A percentile compares a stretch with the other conserved stretches of the same genome.
Conservation (phyloP, 73 alveolate species). For the Blepharisma stoltei region DNA sequence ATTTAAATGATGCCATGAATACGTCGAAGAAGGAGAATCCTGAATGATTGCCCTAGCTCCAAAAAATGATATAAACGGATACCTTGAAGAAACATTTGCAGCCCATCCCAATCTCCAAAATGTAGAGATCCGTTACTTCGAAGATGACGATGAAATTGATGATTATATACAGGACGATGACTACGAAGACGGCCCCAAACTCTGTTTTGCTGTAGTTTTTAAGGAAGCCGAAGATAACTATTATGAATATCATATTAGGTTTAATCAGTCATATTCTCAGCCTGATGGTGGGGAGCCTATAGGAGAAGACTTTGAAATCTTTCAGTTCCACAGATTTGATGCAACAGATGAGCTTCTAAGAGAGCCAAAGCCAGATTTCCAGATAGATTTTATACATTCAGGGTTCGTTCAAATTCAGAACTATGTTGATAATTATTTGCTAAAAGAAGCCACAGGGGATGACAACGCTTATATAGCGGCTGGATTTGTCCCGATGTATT, state of each 20-base stretch:
- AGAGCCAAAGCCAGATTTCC: slow-evolving; percentile 8
- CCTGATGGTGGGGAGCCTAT: not conserved
- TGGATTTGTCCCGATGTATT: slow-evolving; percentile 30
- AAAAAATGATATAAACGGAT: not conserved
- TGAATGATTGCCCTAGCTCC: slow-evolving; percentile 2
- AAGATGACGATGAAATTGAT: slow-evolving; percentile 6
- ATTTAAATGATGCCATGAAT: not conserved
- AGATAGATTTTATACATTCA: not conserved
- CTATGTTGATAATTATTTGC: slow-evolving; percentile 29
- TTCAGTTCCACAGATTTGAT: not conserved
- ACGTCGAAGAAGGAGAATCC: not conserved
- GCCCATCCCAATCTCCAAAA: not conserved
- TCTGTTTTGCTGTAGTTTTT: slow-evolving; percentile 11
- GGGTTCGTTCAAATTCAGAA: not conserved
- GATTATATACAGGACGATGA: not conserved
- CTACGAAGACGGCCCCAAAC: slow-evolving; percentile 8
- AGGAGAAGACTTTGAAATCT: not conserved
- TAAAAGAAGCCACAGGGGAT: slow-evolving; percentile 19
- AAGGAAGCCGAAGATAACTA: not conserved
- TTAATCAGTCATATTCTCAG: not conserved
- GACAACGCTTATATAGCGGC: slow-evolving; percentile 27
- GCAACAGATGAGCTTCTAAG: not conserved
- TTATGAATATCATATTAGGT: not conserved
- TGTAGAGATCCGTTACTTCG: not conserved
- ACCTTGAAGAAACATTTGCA: not conserved